A percentile compares a stretch with the other conserved stretches of the same genome.
These are phyloP conservation scores for Ceratocystiopsis minuta DNA, from an alignment of 2,329 filamentous ascomycete species.

Conservation along the genomic window DNA sequence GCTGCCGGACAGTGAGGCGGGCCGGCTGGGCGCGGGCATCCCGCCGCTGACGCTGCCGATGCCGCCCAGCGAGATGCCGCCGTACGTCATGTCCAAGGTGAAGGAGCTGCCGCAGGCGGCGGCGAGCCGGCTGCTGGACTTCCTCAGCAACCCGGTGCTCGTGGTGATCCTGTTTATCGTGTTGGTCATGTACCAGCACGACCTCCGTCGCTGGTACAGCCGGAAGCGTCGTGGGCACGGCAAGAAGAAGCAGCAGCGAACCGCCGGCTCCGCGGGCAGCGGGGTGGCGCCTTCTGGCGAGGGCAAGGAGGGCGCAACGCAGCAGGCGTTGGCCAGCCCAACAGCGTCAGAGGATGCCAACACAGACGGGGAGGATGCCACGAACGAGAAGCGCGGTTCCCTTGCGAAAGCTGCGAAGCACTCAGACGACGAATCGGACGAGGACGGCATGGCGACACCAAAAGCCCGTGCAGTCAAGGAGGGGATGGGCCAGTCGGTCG, in stretches of 20 bases:
- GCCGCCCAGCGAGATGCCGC: constrained; percentile 15
- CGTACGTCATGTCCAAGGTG: constrained; percentile 28
- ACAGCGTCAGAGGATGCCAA: too few species aligned
- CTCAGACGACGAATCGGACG: background rate
- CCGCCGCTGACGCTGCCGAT: constrained; percentile 7
- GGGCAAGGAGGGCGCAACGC: too few species aligned
- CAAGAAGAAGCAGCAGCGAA: constrained; percentile 5
- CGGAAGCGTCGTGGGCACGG: constrained; percentile 5
- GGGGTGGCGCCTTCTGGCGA: too few species aligned
- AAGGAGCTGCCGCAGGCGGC: constrained; percentile 32
- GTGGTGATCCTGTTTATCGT: constrained; percentile 27
- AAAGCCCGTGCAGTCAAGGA: too few species aligned
- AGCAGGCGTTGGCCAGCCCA: too few species aligned
- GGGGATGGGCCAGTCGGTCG: too few species aligned
- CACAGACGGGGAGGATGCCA: background rate
- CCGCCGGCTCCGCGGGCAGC: too few species aligned
- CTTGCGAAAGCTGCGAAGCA: background rate
- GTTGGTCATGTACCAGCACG: constrained; percentile 21
- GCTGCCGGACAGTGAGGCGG: background rate
- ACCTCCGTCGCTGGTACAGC: constrained; percentile 10
- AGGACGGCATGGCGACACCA: too few species aligned
- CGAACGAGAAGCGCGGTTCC: too few species aligned
- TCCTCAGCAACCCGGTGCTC: constrained; percentile 36
- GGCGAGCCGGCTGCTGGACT: constrained; percentile 31
- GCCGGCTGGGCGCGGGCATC: background rate